These are phyloP conservation scores for Pseudogymnoascus sp. DNA, from an alignment of 2,329 filamentous ascomycete genomes.

Conservation along the genomic window DNA sequence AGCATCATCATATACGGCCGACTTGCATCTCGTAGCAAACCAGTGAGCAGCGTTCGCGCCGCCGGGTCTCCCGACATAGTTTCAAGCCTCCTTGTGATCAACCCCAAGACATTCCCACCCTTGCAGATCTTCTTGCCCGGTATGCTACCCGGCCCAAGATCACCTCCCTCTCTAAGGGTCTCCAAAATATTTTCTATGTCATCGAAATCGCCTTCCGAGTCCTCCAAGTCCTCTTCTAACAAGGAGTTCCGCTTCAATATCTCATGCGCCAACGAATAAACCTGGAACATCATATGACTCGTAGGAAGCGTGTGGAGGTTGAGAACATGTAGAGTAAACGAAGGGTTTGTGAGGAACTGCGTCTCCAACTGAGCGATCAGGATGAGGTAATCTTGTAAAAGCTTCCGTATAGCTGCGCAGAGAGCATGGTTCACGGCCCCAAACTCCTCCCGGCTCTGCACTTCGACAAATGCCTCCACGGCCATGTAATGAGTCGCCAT, in stretches of 20 bases:
- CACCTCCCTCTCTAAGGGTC: slow-evolving; percentile 77
- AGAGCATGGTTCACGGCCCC: slow-evolving; percentile 92
- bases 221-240: slow-evolving; percentile 68
- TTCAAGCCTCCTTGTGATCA: slow-evolving; percentile 77
- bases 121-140: slow-evolving; percentile 89
- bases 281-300: slow-evolving; percentile 80
- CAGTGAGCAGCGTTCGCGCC: slow-evolving; percentile 72
- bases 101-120: slow-evolving; percentile 85
- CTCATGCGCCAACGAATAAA: slow-evolving; percentile 82
- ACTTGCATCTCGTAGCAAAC: slow-evolving; percentile 78
- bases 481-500: slow-evolving; percentile 93
- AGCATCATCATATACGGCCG: slow-evolving; percentile 96
- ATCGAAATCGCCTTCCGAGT: slow-evolving; percentile 57
- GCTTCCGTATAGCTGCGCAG: slow-evolving; percentile 86
- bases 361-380: slow-evolving; percentile 90
- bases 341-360: slow-evolving; percentile 79
- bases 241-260: slow-evolving; percentile 82
- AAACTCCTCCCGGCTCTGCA: slow-evolving; percentile 87
- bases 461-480: slow-evolving; percentile 85
- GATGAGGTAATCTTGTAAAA: slow-evolving; percentile 88
- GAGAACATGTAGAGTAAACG: slow-evolving; percentile 87
- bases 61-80: slow-evolving; percentile 91
- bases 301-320: slow-evolving; percentile 88
- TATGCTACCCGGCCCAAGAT: slow-evolving; percentile 70
- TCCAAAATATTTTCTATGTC: slow-evolving; percentile 92